Evolutionary conservation across 2,329 filamentous ascomycete species (phyloP).

Genomic region (Chaetothyriales sp.): DNA sequence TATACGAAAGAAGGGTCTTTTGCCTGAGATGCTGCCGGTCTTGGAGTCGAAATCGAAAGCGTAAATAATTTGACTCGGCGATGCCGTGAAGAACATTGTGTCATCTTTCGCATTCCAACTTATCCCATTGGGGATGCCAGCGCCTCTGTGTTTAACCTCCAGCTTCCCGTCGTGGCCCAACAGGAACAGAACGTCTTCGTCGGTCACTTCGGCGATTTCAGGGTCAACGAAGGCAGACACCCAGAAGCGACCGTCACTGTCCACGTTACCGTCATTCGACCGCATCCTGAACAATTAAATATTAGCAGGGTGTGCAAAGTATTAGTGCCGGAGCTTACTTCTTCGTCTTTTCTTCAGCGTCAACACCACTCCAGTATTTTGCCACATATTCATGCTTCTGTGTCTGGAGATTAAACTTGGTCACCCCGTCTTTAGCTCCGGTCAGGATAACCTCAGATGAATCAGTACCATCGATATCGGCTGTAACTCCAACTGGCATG

Average conservation of each 20-base stretch:
- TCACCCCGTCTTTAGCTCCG: conserved; percentile 69
- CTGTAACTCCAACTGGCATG: conserved; percentile 53
- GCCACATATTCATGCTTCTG: conserved; percentile 43
- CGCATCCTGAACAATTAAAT: conserved; percentile 32
- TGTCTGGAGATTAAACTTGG: conserved; percentile 55
- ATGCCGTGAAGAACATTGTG: conserved; percentile 74
- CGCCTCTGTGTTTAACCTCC: conserved; percentile 45
- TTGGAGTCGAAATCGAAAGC: conserved; percentile 57
- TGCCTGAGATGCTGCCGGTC: conserved; percentile 54
- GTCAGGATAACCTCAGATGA: conserved; percentile 54
- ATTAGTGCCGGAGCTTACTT: conserved; percentile 23
- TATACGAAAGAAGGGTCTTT: conserved; percentile 60
- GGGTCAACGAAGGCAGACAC: conserved; percentile 64
- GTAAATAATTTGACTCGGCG: conserved; percentile 54
- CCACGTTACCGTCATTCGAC: conserved; percentile 70
- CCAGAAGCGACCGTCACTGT: conserved; percentile 72
- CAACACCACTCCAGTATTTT: conserved; percentile 41
- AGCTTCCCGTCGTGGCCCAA: conserved; percentile 50
- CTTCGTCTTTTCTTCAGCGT: conserved; percentile 34
- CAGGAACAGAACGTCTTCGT: conserved; percentile 57
- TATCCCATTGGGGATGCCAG: conserved; percentile 74
- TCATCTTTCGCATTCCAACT: conserved; percentile 62
- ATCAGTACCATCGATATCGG: conserved; percentile 55
- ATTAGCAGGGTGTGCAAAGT: not conserved
- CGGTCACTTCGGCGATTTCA: conserved; percentile 39